phyloP scores from a whole-genome alignment of 176 grass and related monocot genomes.

The Carex pumila region DNA sequence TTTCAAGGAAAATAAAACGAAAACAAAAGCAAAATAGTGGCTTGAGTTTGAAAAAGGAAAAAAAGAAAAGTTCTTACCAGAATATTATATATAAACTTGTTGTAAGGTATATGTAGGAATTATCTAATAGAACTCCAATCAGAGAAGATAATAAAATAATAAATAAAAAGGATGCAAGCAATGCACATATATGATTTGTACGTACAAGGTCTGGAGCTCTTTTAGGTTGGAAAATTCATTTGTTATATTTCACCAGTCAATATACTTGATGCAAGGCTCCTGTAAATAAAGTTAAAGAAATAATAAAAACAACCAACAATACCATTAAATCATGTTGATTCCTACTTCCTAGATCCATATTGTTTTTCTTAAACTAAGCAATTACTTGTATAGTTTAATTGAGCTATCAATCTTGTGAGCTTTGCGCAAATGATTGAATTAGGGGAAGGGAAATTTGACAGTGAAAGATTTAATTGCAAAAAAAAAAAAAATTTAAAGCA shows the following conservation, averaged over 20 bases:
- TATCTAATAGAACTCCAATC: background rate
- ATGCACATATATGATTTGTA: background rate
- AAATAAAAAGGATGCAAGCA: background rate
- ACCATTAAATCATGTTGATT: background rate
- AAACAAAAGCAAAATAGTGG: background rate
- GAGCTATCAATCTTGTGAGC: background rate
- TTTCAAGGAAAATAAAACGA: background rate
- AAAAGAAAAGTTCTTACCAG: background rate
- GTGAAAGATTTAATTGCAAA: background rate
- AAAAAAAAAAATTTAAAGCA: too few species aligned
- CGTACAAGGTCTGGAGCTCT: constrained; percentile 35
- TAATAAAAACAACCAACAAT: background rate
- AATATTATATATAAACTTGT: background rate
- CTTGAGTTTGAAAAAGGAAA: background rate
- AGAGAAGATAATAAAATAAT: background rate
- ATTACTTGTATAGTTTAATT: background rate
- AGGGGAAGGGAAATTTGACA: background rate
- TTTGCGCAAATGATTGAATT: background rate
- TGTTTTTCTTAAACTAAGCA: background rate
- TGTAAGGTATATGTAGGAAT: background rate
- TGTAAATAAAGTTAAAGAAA: constrained; percentile 17
- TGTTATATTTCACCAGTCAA: constrained; percentile 43
- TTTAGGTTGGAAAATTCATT: constrained; percentile 35
- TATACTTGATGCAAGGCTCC: constrained; percentile 38
- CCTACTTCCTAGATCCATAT: background rate